Evolutionary conservation across 176 grass and related monocot genomes (phyloP).

Genomic region (Ampelocalamus luodianensis): DNA sequence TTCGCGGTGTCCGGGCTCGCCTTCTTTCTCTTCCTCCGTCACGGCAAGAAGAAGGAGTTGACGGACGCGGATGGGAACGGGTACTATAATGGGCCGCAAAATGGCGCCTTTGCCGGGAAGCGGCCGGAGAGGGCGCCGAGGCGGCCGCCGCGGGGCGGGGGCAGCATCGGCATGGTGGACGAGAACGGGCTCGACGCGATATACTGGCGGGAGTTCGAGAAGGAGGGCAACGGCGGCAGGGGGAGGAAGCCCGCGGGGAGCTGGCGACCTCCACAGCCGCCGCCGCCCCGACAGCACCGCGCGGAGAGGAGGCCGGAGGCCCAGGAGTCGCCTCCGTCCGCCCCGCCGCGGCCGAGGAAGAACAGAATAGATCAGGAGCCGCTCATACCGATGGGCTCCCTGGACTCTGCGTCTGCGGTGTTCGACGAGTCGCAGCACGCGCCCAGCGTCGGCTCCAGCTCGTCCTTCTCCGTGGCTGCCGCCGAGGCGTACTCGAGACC

Average conservation of each 20-base stretch:
- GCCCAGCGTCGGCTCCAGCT: constrained; percentile 48
- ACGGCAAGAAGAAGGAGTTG: constrained; percentile 49
- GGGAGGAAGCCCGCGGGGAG: neutral
- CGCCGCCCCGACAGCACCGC: constrained; percentile 14
- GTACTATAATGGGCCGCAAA: neutral
- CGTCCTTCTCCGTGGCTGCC: constrained; percentile 42
- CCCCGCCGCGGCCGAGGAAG: constrained; percentile 46
- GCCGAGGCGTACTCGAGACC: constrained; percentile 28
- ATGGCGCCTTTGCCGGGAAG: constrained; percentile 27
- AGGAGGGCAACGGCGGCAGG: constrained; percentile 41
- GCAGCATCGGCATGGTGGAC: constrained; percentile 61
- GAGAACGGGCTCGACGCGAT: constrained; percentile 94
- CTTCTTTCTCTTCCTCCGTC: constrained; percentile 73
- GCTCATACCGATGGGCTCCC: constrained; percentile 60
- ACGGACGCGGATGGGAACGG: neutral
- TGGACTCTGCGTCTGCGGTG: constrained; percentile 52
- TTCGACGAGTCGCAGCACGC: constrained; percentile 53
- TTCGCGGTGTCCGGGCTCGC: constrained; percentile 71
- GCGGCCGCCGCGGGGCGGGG: constrained; percentile 34
- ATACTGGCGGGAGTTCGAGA: constrained; percentile 80
- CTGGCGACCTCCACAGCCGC: constrained; percentile 39
- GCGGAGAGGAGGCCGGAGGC: constrained; percentile 38
- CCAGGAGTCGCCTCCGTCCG: constrained; percentile 1
- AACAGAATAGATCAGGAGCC: constrained; percentile 64
- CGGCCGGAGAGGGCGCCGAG: constrained; percentile 35